Evolutionary conservation across 352 stramenopile genomes (phyloP).

Genomic region (Phytophthora ohioensis): DNA sequence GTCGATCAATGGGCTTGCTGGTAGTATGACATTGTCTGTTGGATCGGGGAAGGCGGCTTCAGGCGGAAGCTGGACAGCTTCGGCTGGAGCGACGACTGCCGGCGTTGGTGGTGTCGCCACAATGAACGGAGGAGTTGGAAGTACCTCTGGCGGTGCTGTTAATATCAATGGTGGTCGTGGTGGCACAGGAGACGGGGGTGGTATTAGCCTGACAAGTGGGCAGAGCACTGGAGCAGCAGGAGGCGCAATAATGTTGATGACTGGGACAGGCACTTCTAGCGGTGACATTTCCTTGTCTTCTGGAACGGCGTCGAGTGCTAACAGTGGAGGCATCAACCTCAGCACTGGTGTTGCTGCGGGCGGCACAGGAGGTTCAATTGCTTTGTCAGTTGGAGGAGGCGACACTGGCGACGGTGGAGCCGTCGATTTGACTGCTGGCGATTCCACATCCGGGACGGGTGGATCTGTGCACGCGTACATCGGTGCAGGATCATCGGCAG

Average conservation of each 20-base stretch:
- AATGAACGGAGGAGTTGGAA: slow-evolving; percentile 44
- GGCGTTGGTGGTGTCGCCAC: slow-evolving; percentile 42
- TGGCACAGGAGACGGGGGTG: slow-evolving; percentile 38
- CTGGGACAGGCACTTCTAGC: slow-evolving; percentile 41
- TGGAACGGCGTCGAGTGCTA: slow-evolving; percentile 36
- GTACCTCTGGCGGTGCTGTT: slow-evolving; percentile 40
- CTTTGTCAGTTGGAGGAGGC: slow-evolving; percentile 48
- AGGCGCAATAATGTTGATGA: slow-evolving; percentile 38
- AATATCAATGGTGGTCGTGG: slow-evolving; percentile 41
- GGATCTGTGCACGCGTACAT: slow-evolving; percentile 54
- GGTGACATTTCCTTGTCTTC: slow-evolving; percentile 52
- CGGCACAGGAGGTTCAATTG: slow-evolving; percentile 48
- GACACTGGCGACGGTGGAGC: slow-evolving; percentile 41
- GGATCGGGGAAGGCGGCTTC: slow-evolving; percentile 27
- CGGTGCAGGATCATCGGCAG: slow-evolving; percentile 29
- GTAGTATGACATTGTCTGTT: slow-evolving; percentile 47
- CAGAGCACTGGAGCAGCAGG: slow-evolving; percentile 36
- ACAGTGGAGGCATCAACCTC: slow-evolving; percentile 48
- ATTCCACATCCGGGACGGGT: slow-evolving; percentile 44
- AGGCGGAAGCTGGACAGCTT: slow-evolving; percentile 39
- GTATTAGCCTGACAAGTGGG: slow-evolving; percentile 48
- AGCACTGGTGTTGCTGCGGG: slow-evolving; percentile 38
- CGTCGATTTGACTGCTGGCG: slow-evolving; percentile 52
- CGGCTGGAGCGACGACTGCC: slow-evolving; percentile 31
- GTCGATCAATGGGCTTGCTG: slow-evolving; percentile 42